Evolutionary conservation across 495 filamentous ascomycete species (phyloP).

Genomic region (Cercophora sp.): DNA sequence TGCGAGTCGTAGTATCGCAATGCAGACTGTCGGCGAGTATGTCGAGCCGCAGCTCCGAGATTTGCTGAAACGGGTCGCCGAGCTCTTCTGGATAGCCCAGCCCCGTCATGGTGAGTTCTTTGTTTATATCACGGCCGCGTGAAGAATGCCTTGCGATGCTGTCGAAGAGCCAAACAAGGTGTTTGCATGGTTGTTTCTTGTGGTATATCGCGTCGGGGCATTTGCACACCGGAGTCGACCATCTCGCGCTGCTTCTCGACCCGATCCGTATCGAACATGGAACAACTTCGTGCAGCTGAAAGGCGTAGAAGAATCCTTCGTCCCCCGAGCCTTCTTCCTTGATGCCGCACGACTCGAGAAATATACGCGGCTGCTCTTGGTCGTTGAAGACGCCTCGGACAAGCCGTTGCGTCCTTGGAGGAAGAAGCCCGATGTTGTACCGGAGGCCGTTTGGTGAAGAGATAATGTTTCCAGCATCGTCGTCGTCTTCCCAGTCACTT

Average conservation of each 20-base stretch:
- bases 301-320: slow-evolving; percentile 40
- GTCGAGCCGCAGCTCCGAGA: slow-evolving; percentile 41
- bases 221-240: slow-evolving; percentile 37
- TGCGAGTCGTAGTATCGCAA: slow-evolving; percentile 36
- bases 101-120: slow-evolving; percentile 31
- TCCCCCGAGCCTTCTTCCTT: slow-evolving; percentile 29
- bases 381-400: slow-evolving; percentile 22
- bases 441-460: slow-evolving; percentile 34
- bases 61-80: slow-evolving; percentile 38
- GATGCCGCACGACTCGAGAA: slow-evolving; percentile 38
- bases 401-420: slow-evolving; percentile 18
- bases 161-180: slow-evolving; percentile 47
- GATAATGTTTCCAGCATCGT: slow-evolving; percentile 28
- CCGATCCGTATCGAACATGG: slow-evolving; percentile 44
- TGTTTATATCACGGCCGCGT: slow-evolving; percentile 30
- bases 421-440: slow-evolving; percentile 29
- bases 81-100: slow-evolving; percentile 39
- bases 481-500: slow-evolving; percentile 29
- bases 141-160: slow-evolving; percentile 38
- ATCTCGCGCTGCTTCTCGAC: slow-evolving; percentile 28
- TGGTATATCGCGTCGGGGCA: slow-evolving; percentile 31
- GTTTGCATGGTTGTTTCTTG: slow-evolving; percentile 36
- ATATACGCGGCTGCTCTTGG: slow-evolving; percentile 34
- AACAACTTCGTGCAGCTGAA: slow-evolving; percentile 44
- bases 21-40: slow-evolving; percentile 42